These are phyloP conservation scores for Polytrichum commune DNA, from an alignment of 225 moss, liverwort and hornwort species.

Conservation along the genomic window DNA sequence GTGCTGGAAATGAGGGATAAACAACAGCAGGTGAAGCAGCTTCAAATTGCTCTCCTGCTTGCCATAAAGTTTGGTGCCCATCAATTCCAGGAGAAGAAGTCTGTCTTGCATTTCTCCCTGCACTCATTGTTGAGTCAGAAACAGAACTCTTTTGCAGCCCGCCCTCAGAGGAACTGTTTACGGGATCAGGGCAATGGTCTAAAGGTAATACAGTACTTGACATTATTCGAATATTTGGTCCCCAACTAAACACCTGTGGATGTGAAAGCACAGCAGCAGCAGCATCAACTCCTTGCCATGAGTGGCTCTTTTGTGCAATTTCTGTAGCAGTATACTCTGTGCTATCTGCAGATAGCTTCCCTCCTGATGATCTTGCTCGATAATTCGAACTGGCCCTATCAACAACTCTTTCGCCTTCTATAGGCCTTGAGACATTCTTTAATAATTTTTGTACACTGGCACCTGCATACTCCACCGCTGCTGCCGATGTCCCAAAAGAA, in stretches of 20 bases:
- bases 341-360: slow-evolving; percentile 18
- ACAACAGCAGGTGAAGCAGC: slow-evolving; percentile 16
- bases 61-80: slow-evolving; percentile 32
- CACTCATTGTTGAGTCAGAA: slow-evolving; percentile 15
- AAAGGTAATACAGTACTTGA: slow-evolving; percentile 8
- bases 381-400: slow-evolving; percentile 12
- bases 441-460: slow-evolving; percentile 30
- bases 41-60: slow-evolving; percentile 28
- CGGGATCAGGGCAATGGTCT: slow-evolving; percentile 21
- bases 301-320: slow-evolving; percentile 35
- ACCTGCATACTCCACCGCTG: slow-evolving; percentile 18
- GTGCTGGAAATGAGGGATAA: slow-evolving; percentile 17
- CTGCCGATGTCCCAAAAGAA: slow-evolving; percentile 6
- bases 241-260: slow-evolving; percentile 19
- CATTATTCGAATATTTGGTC: no score
- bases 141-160: slow-evolving; percentile 14
- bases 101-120: slow-evolving; percentile 25
- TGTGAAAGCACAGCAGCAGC: slow-evolving; percentile 56
- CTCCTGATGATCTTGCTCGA: slow-evolving; percentile 28
- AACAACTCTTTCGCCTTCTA: slow-evolving; percentile 25
- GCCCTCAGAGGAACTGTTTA: slow-evolving; percentile 11
- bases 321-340: slow-evolving; percentile 24
- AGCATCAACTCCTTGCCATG: slow-evolving; percentile 69
- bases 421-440: slow-evolving; percentile 24
- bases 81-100: slow-evolving; percentile 22